Percentiles rank a stretch among this genome's conserved stretches.
phyloP scores from a whole-genome alignment of 192 early-diverging fungal genomes.

The Backusella sp. region DNA sequence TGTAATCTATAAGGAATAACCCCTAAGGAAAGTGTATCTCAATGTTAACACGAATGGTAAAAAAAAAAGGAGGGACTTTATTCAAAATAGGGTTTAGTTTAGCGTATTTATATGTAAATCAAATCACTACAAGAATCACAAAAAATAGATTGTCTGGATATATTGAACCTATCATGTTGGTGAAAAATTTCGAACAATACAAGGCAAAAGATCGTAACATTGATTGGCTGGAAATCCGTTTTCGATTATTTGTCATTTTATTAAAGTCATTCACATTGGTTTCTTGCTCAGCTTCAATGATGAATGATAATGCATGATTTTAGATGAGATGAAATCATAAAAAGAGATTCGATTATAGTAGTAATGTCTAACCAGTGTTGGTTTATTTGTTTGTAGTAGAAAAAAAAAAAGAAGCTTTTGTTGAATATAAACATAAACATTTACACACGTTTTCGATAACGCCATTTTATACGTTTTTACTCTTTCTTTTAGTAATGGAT shows the following conservation, averaged over 20 bases:
- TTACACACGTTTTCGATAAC: no score
- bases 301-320: background rate
- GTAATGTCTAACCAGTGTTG: background rate
- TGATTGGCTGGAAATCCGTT: background rate
- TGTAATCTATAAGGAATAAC: background rate
- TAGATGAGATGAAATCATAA: background rate
- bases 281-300: background rate
- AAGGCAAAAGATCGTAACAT: slow-evolving; percentile 1
- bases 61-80: background rate
- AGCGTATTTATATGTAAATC: background rate
- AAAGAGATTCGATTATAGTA: no score
- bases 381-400: background rate
- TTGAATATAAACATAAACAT: background rate
- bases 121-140: background rate
- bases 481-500: no score
- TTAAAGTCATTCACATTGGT: background rate
- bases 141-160: background rate
- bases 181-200: slow-evolving; percentile 4
- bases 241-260: background rate
- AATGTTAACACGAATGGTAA: background rate
- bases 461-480: no score
- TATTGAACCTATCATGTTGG: slow-evolving; percentile 6
- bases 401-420: background rate
- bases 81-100: background rate
- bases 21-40: background rate